A percentile compares a stretch with the other conserved stretches of the same genome.
Conservation (phyloP, 257 asterid species). For the Nyctanthes arbortristis region DNA sequence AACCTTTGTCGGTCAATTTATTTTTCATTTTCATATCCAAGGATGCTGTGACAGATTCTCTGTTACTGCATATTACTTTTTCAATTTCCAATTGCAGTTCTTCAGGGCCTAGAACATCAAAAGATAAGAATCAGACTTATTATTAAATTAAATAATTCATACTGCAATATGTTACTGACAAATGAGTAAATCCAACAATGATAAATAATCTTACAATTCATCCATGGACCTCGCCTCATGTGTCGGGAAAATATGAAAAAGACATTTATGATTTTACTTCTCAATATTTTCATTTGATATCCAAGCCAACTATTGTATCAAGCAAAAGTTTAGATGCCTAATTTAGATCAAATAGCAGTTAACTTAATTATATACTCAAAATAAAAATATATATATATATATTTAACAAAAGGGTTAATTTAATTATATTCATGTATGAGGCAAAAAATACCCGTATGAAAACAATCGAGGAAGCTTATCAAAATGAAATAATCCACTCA, state of each 20-base stretch:
- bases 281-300: slow-evolving; percentile 2
- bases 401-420: no score
- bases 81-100: slow-evolving; percentile 93
- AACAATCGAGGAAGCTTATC: no score
- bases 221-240: slow-evolving; percentile 1
- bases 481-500: no score
- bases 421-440: no score
- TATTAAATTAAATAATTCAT: background rate
- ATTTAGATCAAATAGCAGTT: no score
- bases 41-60: slow-evolving; percentile 77
- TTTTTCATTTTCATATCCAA: slow-evolving; percentile 98
- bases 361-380: no score
- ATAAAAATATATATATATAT: no score
- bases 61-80: slow-evolving; percentile 64
- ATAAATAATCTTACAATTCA: slow-evolving; percentile 2
- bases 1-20: slow-evolving; percentile 74
- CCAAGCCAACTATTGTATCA: background rate
- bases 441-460: no score
- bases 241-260: background rate
- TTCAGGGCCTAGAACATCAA: slow-evolving; percentile 64
- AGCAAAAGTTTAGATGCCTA: no score
- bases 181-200: background rate
- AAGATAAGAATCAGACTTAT: slow-evolving; percentile 1
- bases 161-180: background rate
- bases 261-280: background rate